Conservation (phyloP, 805 yeast genomes). For the Ogataea salicorniae region DNA sequence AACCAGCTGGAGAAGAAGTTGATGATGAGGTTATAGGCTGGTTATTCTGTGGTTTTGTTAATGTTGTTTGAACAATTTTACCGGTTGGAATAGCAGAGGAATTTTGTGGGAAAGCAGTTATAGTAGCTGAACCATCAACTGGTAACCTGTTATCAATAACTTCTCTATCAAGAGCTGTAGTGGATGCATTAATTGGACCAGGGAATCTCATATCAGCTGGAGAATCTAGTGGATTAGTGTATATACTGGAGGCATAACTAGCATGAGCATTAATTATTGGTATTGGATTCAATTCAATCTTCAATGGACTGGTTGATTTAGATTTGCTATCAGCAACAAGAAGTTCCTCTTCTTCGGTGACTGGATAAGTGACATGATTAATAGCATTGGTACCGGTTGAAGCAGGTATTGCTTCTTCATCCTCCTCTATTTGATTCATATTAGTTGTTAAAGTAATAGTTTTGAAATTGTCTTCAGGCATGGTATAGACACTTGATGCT, state of each 20-base stretch:
- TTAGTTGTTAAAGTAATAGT: no score
- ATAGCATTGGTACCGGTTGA: no score
- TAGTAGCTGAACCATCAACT: neutral
- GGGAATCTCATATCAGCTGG: neutral
- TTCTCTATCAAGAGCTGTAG: neutral
- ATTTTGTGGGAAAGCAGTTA: neutral
- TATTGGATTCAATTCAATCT: neutral
- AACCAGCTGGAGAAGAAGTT: neutral
- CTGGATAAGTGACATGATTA: no score
- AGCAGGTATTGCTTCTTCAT: no score
- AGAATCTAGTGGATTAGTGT: neutral
- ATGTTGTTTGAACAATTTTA: neutral
- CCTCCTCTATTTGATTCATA: no score
- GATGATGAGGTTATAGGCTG: neutral
- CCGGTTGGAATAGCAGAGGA: neutral
- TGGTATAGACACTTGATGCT: no score
- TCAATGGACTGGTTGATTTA: no score
- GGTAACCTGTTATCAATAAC: neutral
- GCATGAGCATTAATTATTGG: neutral
- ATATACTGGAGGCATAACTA: slow-evolving; percentile 7
- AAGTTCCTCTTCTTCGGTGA: no score
- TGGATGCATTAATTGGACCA: neutral
- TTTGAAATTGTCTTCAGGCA: no score
- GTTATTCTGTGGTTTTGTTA: neutral
- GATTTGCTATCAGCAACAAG: no score